phyloP scores from a whole-genome alignment of 768 basidiomycete species.

The Hypsizygus marmoreus region DNA sequence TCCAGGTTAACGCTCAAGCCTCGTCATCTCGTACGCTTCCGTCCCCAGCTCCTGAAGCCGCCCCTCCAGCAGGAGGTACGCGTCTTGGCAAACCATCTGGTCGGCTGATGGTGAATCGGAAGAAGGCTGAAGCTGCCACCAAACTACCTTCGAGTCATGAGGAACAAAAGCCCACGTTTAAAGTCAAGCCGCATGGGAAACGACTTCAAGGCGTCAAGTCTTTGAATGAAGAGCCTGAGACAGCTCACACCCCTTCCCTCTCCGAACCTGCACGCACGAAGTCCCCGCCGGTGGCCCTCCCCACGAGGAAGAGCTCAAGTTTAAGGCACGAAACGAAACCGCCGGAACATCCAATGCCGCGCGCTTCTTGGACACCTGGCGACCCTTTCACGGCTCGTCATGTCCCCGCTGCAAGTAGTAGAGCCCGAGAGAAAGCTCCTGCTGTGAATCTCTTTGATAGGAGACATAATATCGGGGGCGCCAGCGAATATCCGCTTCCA shows the following conservation, averaged over 20 bases:
- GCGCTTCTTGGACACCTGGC: conserved; percentile 16
- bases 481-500: neutral
- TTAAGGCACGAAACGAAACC: neutral
- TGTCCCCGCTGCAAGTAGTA: neutral
- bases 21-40: conserved; percentile 26
- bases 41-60: neutral
- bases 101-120: neutral
- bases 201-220: neutral
- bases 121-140: neutral
- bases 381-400: conserved; percentile 6
- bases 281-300: neutral
- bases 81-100: neutral
- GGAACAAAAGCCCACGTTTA: neutral
- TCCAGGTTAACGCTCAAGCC: conserved; percentile 28
- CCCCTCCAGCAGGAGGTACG: neutral
- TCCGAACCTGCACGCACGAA: neutral
- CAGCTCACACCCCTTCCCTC: neutral
- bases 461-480: conserved; percentile 13
- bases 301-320: neutral
- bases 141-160: neutral
- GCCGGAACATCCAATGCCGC: conserved; percentile 1
- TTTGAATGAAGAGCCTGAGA: neutral
- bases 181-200: neutral
- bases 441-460: neutral
- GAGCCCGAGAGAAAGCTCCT: neutral